These are phyloP conservation scores for Teunomyces stri DNA, from an alignment of 805 yeast species.

Conservation along the genomic window DNA sequence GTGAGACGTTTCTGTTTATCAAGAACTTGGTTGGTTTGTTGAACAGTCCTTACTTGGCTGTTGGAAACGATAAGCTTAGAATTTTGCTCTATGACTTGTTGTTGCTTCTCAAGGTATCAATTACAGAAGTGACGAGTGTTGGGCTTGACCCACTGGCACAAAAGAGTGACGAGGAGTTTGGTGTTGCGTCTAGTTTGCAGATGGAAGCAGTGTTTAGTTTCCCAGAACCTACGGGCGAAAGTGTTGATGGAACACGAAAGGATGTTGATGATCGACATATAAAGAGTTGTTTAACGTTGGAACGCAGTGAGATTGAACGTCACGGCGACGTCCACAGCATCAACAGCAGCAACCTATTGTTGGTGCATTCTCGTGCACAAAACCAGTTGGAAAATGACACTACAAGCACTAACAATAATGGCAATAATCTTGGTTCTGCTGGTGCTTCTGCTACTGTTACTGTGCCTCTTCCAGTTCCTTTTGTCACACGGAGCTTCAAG, in stretches of 20 bases:
- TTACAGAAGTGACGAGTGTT: slow-evolving; percentile 18
- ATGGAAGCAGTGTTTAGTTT: slow-evolving; percentile 22
- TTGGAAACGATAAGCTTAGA: slow-evolving; percentile 45
- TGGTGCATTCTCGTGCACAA: slow-evolving; percentile 12
- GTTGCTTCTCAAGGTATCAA: slow-evolving; percentile 47
- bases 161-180: no score
- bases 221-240: slow-evolving; percentile 25
- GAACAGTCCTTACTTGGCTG: slow-evolving; percentile 37
- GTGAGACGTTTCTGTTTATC: slow-evolving; percentile 46
- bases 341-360: slow-evolving; percentile 25
- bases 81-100: slow-evolving; percentile 60
- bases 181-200: not conserved
- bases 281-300: slow-evolving; percentile 23
- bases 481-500: slow-evolving; percentile 17
- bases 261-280: slow-evolving; percentile 15
- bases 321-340: slow-evolving; percentile 33
- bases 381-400: slow-evolving; percentile 1
- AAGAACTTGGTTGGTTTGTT: slow-evolving; percentile 47
- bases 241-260: slow-evolving; percentile 16
- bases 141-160: slow-evolving; percentile 1
- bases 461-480: not conserved
- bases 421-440: no score
- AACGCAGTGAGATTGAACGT: slow-evolving; percentile 28
- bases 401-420: not conserved
- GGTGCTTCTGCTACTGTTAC: no score